A percentile compares a stretch with the other conserved stretches of the same genome.
phyloP scores from a whole-genome alignment of 2,329 filamentous ascomycete genomes.

The Aureobasidium pullulans region DNA sequence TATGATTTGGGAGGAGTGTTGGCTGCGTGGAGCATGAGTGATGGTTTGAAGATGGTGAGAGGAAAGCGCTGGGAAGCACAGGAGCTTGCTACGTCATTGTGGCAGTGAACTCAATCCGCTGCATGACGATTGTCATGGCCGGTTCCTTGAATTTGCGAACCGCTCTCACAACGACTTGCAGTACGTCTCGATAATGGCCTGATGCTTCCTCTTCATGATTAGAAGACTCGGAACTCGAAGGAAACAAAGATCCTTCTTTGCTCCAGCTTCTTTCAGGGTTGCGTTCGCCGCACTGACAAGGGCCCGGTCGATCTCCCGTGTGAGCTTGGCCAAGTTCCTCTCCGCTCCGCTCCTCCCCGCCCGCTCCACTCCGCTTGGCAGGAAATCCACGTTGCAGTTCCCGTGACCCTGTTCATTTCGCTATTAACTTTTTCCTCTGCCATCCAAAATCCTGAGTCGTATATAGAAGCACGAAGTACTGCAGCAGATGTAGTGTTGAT shows the following conservation, averaged over 20 bases:
- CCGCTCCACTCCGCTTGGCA: background rate
- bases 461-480: too few relatives aligned
- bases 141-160: background rate
- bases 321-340: background rate
- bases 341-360: background rate
- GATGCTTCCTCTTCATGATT: too few relatives aligned
- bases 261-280: background rate
- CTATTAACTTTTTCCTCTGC: too few relatives aligned
- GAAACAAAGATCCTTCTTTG: background rate
- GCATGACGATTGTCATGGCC: background rate
- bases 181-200: too few relatives aligned
- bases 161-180: background rate
- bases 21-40: background rate
- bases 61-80: background rate
- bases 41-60: background rate
- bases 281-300: background rate
- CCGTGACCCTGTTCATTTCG: too few relatives aligned
- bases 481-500: too few relatives aligned
- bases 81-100: background rate
- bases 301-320: background rate
- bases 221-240: too few relatives aligned
- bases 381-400: too few relatives aligned
- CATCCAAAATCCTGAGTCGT: too few relatives aligned
- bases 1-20: background rate
- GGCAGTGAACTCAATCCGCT: conserved; percentile 1